Percentiles rank a stretch among this genome's conserved stretches.
phyloP scores from a whole-genome alignment of 2,329 filamentous ascomycete genomes.

The Sporothrix brunneoviolacea region DNA sequence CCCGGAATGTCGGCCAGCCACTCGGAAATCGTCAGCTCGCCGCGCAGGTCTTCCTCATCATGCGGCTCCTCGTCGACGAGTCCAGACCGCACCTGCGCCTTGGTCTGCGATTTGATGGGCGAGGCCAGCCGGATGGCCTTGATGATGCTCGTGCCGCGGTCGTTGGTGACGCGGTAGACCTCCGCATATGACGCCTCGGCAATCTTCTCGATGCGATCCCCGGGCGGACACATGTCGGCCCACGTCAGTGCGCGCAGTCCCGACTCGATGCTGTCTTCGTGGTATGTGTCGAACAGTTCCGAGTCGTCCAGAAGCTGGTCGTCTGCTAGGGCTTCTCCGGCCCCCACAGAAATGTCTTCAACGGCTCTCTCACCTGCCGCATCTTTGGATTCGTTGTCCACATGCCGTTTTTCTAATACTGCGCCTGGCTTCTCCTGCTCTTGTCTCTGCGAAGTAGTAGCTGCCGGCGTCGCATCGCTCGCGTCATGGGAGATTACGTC shows the following conservation, averaged over 20 bases:
- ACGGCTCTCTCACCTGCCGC: not conserved
- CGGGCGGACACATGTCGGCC: slow-evolving; percentile 50
- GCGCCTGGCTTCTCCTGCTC: no score
- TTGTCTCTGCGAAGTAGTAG: no score
- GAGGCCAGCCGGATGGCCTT: slow-evolving; percentile 56
- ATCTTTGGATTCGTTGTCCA: not conserved
- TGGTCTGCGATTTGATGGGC: slow-evolving; percentile 52
- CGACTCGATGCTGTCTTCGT: slow-evolving; percentile 16
- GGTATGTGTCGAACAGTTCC: slow-evolving; percentile 3
- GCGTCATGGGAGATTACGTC: not conserved
- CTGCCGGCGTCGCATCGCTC: not conserved
- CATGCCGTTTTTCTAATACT: not conserved
- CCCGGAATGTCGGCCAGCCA: slow-evolving; percentile 58
- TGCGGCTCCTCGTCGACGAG: slow-evolving; percentile 55
- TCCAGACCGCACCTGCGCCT: slow-evolving; percentile 45
- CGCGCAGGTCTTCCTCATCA: slow-evolving; percentile 45
- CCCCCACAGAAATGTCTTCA: not conserved
- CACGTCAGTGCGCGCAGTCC: slow-evolving; percentile 43
- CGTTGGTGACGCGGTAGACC: slow-evolving; percentile 56
- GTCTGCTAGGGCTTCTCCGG: not conserved
- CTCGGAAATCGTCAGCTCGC: slow-evolving; percentile 58
- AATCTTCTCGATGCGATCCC: slow-evolving; percentile 53
- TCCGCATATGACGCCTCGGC: slow-evolving; percentile 62
- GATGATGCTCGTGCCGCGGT: slow-evolving; percentile 56
- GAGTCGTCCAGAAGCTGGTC: slow-evolving; percentile 9